Evolutionary conservation across 1,139 yeast species (phyloP), one percentile per base, ranked within the genome.

Genomic region (Scheffersomyces insectosa): DNA sequence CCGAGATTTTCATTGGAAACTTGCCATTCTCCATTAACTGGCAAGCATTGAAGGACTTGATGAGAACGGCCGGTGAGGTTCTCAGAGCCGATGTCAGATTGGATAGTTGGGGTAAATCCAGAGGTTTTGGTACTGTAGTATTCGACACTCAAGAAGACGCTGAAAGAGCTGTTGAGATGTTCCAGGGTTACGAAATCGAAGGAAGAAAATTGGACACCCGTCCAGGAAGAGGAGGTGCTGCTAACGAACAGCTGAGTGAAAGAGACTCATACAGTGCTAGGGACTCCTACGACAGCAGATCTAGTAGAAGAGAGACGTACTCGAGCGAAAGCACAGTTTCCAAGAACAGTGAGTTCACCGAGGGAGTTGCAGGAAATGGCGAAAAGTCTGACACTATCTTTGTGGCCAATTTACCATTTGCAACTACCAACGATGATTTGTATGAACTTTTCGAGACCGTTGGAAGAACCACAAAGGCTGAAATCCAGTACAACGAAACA

Each of bases 31-130:
- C 87, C 6, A 73, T 81, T 42, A 85, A 80, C 53, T 88, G 96
- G 96, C 93, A 86, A 63, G 85, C 87, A 39, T 72, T 91, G 56
- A 88, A 89, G 60, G 97, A 90, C 59, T 65, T 90, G 58, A 88
- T 90, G 77, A 80, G 88, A 56, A 79, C 77, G 43, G 83, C 82
- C 40, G 96, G 97, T 40, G 79, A 75, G 43, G 88, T 90, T 28
- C 72, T 80, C 30, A 82, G 95, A 50, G 96, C 96, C 3, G 96
- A 90, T 60, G 83, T 91, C 34, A 80, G 82, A 59, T 66, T 75
- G 40, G 88, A 82, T 53, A 77, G 72, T 39, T 77, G 79, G 55
- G 96, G 97, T 16, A 80, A 86, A 55, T 88, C 97, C 2, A 80
- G 85, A 64, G 97, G 97, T 2, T 84, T 82, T 57, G 98, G 97